phyloP scores from a whole-genome alignment of 2,329 filamentous ascomycete genomes.

The Penicillium sp. region DNA sequence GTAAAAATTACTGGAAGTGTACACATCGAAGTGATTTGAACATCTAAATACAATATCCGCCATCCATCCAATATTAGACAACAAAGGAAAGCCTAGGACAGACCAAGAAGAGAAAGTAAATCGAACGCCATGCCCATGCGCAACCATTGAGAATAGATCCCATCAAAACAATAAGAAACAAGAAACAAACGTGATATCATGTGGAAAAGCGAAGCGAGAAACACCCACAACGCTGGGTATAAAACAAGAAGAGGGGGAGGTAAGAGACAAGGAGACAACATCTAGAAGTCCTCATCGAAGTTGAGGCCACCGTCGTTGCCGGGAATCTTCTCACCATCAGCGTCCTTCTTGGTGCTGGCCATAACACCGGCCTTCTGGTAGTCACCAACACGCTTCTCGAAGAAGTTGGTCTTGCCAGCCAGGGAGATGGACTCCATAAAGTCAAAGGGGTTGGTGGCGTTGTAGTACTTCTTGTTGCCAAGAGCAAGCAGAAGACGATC shows the following conservation, averaged over 20 bases:
- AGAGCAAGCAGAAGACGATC: slow-evolving; percentile 91
- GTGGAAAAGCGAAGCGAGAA: slow-evolving; percentile 18
- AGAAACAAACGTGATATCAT: slow-evolving; percentile 28
- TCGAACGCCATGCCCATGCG: slow-evolving; percentile 38
- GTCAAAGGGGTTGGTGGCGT: slow-evolving; percentile 93
- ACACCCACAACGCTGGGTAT: slow-evolving; percentile 21
- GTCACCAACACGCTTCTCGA: slow-evolving; percentile 98
- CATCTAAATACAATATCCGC: slow-evolving; percentile 26
- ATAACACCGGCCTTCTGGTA: slow-evolving; percentile 99
- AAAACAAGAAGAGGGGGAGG: slow-evolving; percentile 19
- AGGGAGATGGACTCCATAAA: slow-evolving; percentile 99
- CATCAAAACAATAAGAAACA: slow-evolving; percentile 25
- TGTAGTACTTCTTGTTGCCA: slow-evolving; percentile 92
- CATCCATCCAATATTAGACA: slow-evolving; percentile 23
- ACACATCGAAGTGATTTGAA: slow-evolving; percentile 17
- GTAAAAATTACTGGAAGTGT: background rate
- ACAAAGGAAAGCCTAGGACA: slow-evolving; percentile 10
- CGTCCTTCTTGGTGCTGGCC: slow-evolving; percentile 78
- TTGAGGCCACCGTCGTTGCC: slow-evolving; percentile 67
- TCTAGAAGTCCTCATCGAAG: slow-evolving; percentile 97
- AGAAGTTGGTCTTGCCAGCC: slow-evolving; percentile 99
- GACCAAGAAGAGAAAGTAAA: slow-evolving; percentile 10
- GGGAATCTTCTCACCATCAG: slow-evolving; percentile 45
- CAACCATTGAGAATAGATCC: slow-evolving; percentile 27
- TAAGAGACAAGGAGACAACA: slow-evolving; percentile 12